A percentile compares a stretch with the other conserved stretches of the same genome.
These are phyloP conservation scores for Chrysosporium queenslandicum DNA, from an alignment of 2,329 filamentous ascomycete genomes.

Conservation along the genomic window DNA sequence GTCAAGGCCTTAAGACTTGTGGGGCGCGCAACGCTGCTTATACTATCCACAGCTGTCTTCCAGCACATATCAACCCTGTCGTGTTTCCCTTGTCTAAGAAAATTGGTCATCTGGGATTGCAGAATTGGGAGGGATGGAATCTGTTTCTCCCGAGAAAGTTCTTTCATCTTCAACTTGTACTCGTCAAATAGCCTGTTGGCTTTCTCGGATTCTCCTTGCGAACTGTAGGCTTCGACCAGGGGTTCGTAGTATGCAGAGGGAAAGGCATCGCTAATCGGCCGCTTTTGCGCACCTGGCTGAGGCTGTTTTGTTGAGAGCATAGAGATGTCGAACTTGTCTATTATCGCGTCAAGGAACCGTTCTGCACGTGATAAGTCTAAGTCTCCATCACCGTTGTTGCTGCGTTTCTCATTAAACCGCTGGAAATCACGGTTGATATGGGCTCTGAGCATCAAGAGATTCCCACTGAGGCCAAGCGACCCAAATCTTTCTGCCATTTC, in stretches of 20 bases:
- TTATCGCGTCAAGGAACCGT: conserved; percentile 29
- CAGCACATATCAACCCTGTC: conserved; percentile 57
- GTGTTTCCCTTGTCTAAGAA: conserved; percentile 46
- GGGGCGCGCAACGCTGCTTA: conserved; percentile 36
- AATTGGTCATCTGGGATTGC: conserved; percentile 57
- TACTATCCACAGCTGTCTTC: conserved; percentile 49
- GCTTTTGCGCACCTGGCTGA: conserved; percentile 26
- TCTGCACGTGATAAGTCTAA: conserved; percentile 28
- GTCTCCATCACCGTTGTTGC: conserved; percentile 9
- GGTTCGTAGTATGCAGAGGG: conserved; percentile 46
- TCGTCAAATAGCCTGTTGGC: conserved; percentile 48
- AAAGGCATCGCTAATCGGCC: conserved; percentile 34
- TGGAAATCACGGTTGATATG: conserved; percentile 30
- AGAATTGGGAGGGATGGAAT: conserved; percentile 46
- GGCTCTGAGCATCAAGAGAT: conserved; percentile 29
- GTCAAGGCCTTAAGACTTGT: conserved; percentile 5
- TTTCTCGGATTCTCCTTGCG: conserved; percentile 37
- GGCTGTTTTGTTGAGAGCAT: conserved; percentile 39
- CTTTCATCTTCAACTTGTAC: conserved; percentile 31
- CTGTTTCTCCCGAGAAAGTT: conserved; percentile 8
- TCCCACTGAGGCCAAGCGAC: conserved; percentile 26
- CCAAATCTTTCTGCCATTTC: conserved; percentile 33
- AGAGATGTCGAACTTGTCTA: conserved; percentile 31
- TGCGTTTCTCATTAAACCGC: conserved; percentile 16
- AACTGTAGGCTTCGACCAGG: conserved; percentile 48